phyloP scores from a whole-genome alignment of 345 rosid genomes.

The Stellera chamaejasme region DNA sequence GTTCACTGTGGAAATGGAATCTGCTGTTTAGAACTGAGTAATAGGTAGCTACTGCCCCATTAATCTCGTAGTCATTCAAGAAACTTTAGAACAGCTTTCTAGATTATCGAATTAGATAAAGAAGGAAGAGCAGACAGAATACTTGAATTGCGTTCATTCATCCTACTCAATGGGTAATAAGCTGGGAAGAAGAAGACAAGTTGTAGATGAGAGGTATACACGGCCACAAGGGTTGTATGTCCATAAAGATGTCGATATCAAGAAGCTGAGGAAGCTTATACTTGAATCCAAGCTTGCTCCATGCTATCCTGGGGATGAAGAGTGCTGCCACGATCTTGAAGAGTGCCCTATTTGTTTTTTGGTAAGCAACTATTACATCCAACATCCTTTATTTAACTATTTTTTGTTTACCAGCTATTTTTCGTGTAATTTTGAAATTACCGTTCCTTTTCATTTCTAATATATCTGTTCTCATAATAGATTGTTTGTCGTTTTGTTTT shows the following conservation, averaged over 20 bases:
- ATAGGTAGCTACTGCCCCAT: too few relatives aligned
- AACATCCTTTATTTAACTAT: constrained; percentile 1
- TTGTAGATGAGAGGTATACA: constrained; percentile 85
- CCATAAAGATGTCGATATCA: constrained; percentile 86
- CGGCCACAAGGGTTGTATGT: constrained; percentile 86
- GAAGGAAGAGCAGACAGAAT: background rate
- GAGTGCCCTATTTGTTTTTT: constrained; percentile 98
- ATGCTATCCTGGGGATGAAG: constrained; percentile 94
- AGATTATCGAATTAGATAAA: background rate
- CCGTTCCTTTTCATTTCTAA: background rate
- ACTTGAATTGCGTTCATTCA: background rate
- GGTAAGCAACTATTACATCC: constrained; percentile 39
- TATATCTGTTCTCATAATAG: background rate
- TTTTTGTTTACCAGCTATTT: background rate
- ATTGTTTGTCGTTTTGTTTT: constrained; percentile 15
- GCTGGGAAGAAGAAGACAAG: constrained; percentile 80
- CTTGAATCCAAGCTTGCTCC: constrained; percentile 97
- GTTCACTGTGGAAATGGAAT: too few relatives aligned
- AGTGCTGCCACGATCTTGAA: constrained; percentile 65
- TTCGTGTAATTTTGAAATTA: constrained; percentile 1
- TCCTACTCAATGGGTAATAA: constrained; percentile 78
- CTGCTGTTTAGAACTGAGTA: too few relatives aligned
- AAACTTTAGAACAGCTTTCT: too few relatives aligned
- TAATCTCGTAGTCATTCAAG: too few relatives aligned
- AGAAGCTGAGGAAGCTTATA: constrained; percentile 92